phyloP scores from a whole-genome alignment of 1,139 yeast species.

The Pneumocystis carinii region DNA sequence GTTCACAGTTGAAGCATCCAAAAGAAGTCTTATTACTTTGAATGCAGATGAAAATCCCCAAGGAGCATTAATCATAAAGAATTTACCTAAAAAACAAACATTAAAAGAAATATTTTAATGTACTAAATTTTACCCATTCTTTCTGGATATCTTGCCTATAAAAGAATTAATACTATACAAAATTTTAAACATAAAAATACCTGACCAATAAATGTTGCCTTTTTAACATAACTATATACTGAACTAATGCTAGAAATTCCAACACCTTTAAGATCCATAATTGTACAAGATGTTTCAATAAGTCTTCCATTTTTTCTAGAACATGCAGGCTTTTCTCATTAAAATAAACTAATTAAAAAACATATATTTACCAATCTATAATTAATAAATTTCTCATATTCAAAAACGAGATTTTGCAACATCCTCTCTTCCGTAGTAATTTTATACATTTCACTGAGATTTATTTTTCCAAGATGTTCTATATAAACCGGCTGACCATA shows the following conservation, averaged over 20 bases:
- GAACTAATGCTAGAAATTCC: slow-evolving; percentile 70
- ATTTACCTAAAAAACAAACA: slow-evolving; percentile 59
- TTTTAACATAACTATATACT: slow-evolving; percentile 76
- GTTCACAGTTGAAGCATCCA: slow-evolving; percentile 96
- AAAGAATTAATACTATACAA: background rate
- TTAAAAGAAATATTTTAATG: background rate
- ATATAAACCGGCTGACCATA: slow-evolving; percentile 94
- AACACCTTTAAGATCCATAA: slow-evolving; percentile 87
- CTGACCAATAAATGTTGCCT: slow-evolving; percentile 88
- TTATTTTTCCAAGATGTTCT: slow-evolving; percentile 86
- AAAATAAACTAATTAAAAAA: background rate
- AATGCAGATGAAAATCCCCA: slow-evolving; percentile 94
- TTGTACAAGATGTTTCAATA: slow-evolving; percentile 91
- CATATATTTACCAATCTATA: slow-evolving; percentile 39
- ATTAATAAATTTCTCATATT: slow-evolving; percentile 76
- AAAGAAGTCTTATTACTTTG: slow-evolving; percentile 75
- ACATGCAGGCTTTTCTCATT: slow-evolving; percentile 50
- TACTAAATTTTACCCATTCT: slow-evolving; percentile 29
- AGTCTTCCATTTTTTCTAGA: slow-evolving; percentile 65
- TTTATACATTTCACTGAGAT: slow-evolving; percentile 79
- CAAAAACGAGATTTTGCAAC: slow-evolving; percentile 94
- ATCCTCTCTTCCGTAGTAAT: slow-evolving; percentile 90
- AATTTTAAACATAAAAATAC: slow-evolving; percentile 35
- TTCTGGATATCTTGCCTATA: slow-evolving; percentile 53
- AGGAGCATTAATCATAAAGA: slow-evolving; percentile 90